These are phyloP conservation scores for Boletus patriciae DNA, from an alignment of 768 basidiomycete genomes.

Conservation along the genomic window DNA sequence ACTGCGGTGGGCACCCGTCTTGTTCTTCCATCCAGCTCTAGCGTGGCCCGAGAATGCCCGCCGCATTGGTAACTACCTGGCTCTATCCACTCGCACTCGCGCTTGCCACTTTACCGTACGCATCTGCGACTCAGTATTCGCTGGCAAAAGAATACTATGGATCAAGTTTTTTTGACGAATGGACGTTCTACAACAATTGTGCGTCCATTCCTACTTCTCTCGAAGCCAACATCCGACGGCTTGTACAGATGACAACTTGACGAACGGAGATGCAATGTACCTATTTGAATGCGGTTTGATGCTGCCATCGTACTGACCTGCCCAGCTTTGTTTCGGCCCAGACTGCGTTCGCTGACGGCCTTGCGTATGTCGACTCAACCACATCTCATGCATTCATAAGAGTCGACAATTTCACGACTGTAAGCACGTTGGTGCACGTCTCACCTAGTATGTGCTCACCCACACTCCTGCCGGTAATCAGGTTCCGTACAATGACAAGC, in stretches of 20 bases:
- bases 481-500: slow-evolving; percentile 49
- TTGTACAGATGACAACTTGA: slow-evolving; percentile 61
- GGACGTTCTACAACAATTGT: slow-evolving; percentile 65
- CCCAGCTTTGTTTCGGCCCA: slow-evolving; percentile 48
- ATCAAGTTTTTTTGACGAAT: slow-evolving; percentile 62
- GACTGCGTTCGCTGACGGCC: slow-evolving; percentile 46
- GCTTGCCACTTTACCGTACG: slow-evolving; percentile 8
- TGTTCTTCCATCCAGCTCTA: neutral
- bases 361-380: slow-evolving; percentile 59
- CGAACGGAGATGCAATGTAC: slow-evolving; percentile 61
- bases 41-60: slow-evolving; percentile 8
- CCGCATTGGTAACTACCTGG: neutral
- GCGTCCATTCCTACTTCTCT: slow-evolving; percentile 20
- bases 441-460: neutral
- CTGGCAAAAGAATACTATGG: slow-evolving; percentile 60
- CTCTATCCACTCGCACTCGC: slow-evolving; percentile 7
- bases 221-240: neutral
- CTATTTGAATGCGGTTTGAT: slow-evolving; percentile 6
- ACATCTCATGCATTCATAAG: slow-evolving; percentile 75
- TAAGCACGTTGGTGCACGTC: slow-evolving; percentile 27
- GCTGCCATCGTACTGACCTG: slow-evolving; percentile 3
- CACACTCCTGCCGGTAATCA: slow-evolving; percentile 1
- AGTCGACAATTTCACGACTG: slow-evolving; percentile 66
- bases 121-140: slow-evolving; percentile 43
- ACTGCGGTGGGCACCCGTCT: neutral